These are phyloP conservation scores for Hylodesmum podocarpum DNA, from an alignment of 306 rosid species.

Conservation along the genomic window DNA sequence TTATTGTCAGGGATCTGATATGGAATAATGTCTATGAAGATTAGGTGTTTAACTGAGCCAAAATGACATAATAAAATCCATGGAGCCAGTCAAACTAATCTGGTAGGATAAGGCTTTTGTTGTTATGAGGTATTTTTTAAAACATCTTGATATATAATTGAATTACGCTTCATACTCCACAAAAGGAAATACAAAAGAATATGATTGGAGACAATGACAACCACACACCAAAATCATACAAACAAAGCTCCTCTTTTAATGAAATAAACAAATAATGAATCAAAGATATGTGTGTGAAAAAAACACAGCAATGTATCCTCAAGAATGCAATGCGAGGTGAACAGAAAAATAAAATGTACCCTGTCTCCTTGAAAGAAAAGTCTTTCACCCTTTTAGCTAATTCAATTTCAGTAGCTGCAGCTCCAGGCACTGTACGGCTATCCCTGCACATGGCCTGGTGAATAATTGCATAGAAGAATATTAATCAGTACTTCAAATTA, in stretches of 20 bases:
- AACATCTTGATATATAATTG: neutral
- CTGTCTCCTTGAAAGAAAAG: slow-evolving; percentile 84
- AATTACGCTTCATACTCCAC: too few species aligned
- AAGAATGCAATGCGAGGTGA: neutral
- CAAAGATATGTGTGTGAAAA: neutral
- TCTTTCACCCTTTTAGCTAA: slow-evolving; percentile 84
- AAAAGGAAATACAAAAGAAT: neutral
- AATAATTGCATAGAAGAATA: slow-evolving; percentile 21
- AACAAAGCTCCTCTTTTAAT: neutral
- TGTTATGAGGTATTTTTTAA: neutral
- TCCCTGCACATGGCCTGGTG: slow-evolving; percentile 92
- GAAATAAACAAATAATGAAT: neutral
- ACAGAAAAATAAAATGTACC: slow-evolving; percentile 44
- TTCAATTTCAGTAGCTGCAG: slow-evolving; percentile 96
- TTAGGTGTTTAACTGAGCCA: too few species aligned
- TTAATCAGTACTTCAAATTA: slow-evolving; percentile 3
- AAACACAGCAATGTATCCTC: neutral
- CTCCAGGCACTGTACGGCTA: slow-evolving; percentile 90
- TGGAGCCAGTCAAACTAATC: too few species aligned
- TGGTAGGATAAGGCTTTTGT: neutral
- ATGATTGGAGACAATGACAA: neutral
- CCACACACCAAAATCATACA: neutral
- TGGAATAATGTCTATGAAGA: too few species aligned
- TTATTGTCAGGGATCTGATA: too few species aligned
- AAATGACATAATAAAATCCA: too few species aligned